These are phyloP conservation scores for Saccharomycopsis hybrid DNA, from an alignment of 1,139 yeast genomes.

Conservation along the genomic window DNA sequence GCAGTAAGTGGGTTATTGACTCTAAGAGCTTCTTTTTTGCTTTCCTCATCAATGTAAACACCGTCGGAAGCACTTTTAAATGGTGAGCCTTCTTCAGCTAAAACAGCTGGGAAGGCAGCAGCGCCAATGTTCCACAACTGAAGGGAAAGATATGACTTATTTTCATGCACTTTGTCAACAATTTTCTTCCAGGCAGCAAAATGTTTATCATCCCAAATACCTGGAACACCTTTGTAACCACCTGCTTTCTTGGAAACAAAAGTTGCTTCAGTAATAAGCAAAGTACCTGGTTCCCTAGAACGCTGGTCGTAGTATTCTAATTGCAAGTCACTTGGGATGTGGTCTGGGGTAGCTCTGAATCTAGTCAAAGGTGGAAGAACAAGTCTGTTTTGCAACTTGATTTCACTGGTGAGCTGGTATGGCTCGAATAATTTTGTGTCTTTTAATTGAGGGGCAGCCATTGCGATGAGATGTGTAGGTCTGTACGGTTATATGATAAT, in stretches of 20 bases:
- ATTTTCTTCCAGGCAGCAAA: slow-evolving; percentile 34
- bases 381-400: slow-evolving; percentile 34
- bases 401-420: slow-evolving; percentile 38
- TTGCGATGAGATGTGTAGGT: too few species aligned
- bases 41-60: slow-evolving; percentile 32
- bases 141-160: slow-evolving; percentile 30
- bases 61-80: slow-evolving; percentile 32
- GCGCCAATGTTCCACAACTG: slow-evolving; percentile 41
- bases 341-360: slow-evolving; percentile 34
- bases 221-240: slow-evolving; percentile 38
- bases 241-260: slow-evolving; percentile 33
- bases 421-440: slow-evolving; percentile 43
- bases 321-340: slow-evolving; percentile 25
- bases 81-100: slow-evolving; percentile 26
- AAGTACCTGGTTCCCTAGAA: slow-evolving; percentile 32
- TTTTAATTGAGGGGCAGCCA: background rate
- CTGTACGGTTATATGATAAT: too few species aligned
- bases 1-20: slow-evolving; percentile 31
- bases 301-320: slow-evolving; percentile 32
- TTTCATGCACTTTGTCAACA: slow-evolving; percentile 31
- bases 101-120: slow-evolving; percentile 26
- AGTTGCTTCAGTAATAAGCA: slow-evolving; percentile 37
- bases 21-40: slow-evolving; percentile 30
- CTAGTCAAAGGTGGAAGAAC: slow-evolving; percentile 51
- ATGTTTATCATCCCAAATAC: slow-evolving; percentile 39